Conservation (phyloP, 257 asterid genomes). For the Solanum paucissectum region DNA sequence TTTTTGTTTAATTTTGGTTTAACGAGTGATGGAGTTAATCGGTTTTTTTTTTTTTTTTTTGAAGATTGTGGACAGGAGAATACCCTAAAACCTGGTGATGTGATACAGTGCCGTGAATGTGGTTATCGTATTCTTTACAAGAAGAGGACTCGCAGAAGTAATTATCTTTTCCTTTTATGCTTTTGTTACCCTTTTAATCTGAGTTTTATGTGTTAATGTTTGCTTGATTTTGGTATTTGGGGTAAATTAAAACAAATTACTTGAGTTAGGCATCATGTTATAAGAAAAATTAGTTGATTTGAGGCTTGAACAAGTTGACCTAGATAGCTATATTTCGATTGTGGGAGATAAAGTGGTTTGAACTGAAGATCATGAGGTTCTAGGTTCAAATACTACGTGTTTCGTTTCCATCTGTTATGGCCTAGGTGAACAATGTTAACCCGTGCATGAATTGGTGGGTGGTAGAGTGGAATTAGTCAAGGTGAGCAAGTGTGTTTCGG, state of each 20-base stretch:
- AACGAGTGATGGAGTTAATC: neutral
- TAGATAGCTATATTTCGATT: neutral
- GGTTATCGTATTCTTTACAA: conserved; percentile 87
- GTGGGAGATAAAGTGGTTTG: neutral
- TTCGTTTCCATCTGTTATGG: neutral
- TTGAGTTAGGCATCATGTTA: neutral
- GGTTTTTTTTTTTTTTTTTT: neutral
- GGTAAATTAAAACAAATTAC: neutral
- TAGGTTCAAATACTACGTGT: neutral
- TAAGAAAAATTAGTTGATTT: neutral
- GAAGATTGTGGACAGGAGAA: conserved; percentile 90
- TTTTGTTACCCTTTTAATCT: neutral
- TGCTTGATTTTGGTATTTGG: neutral
- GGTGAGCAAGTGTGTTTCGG: neutral
- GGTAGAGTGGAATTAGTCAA: neutral
- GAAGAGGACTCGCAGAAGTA: conserved; percentile 84
- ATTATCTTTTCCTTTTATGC: neutral
- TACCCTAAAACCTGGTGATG: conserved; percentile 69
- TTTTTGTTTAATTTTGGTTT: neutral
- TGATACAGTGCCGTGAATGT: conserved; percentile 86
- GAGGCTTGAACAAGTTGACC: neutral
- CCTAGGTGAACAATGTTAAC: neutral
- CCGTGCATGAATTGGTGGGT: neutral
- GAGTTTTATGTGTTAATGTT: neutral
- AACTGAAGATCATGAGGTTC: neutral